Evolutionary conservation across 345 rosid genomes (phyloP), one percentile per base, ranked within the genome.

Genomic region (Salix exigua): DNA sequence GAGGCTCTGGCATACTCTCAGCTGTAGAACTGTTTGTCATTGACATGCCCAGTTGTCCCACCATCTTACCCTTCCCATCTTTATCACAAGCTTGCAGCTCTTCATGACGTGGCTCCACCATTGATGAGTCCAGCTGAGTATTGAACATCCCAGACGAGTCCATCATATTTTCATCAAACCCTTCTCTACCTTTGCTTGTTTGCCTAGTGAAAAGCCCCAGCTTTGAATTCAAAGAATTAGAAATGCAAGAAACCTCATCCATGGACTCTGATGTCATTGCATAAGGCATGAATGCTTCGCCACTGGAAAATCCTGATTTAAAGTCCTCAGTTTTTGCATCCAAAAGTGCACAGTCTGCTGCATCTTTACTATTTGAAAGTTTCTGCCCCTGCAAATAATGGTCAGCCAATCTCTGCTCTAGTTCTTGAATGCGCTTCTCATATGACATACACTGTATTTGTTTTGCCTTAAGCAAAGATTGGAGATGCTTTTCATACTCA

Each of bases 211-310:
- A 80, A 73, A 77, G 88, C 37, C 87, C 89, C 63, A 86, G 76
- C 71, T 88, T 91, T 50, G 80, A 74, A 73, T 88, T 85, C 70
- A 86, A 80, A 44, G 90, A 82, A 86, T 78, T 89, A 73, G 97
- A 91, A 74, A 94, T 85, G 82, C 97, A 96, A 6, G 99, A 96
- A 78, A 92, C 93, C 83, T 90, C 99, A 79, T 92, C 98, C 97
- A 96, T 94, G 80, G 96, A 90, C 80, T 96, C 99, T 21, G 92
- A 77, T 16, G 90, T 82, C 65, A 89, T 88, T 72, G 76, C 66
- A 74, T 72, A 86, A 28, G 86, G 87, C 79, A 87, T 75, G 70
- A 82, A 87, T 72, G 79, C 82, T 82, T 86, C 86, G 70, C 75
- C 86, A 75, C 77, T 80, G 30, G 88, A 83, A 61, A 69, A 66